phyloP scores from a whole-genome alignment of 306 rosid genomes.

The Lotus japonicus region DNA sequence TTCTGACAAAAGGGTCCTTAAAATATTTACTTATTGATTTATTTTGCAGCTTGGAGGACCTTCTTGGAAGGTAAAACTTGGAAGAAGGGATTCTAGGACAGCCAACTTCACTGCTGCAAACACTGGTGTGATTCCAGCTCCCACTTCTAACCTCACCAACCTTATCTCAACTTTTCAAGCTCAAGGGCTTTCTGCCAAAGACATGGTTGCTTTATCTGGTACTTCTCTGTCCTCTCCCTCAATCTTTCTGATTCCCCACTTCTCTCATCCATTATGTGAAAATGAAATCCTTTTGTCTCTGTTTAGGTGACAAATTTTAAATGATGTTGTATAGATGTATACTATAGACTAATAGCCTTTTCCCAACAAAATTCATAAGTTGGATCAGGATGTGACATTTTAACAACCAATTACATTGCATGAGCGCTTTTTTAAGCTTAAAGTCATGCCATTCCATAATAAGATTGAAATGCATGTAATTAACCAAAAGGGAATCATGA shows the following conservation, averaged over 20 bases:
- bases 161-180: slow-evolving; percentile 39
- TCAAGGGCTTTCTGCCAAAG: slow-evolving; percentile 52
- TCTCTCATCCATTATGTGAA: background rate
- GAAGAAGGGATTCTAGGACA: slow-evolving; percentile 83
- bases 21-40: background rate
- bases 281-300: slow-evolving; percentile 3
- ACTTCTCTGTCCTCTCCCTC: background rate
- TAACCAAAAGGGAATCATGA: background rate
- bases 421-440: background rate
- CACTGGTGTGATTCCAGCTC: slow-evolving; percentile 62
- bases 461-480: too few species aligned
- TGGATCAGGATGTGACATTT: slow-evolving; percentile 6
- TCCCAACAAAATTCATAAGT: background rate
- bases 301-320: background rate
- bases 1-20: background rate
- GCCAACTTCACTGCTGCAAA: slow-evolving; percentile 50
- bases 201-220: slow-evolving; percentile 93
- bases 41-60: slow-evolving; percentile 82
- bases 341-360: background rate
- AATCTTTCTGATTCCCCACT: background rate
- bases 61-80: slow-evolving; percentile 58
- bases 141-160: slow-evolving; percentile 29
- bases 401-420: background rate
- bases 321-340: background rate
- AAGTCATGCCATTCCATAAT: background rate